A percentile compares a stretch with the other conserved stretches of the same genome.
Evolutionary conservation across 2,329 filamentous ascomycete species (phyloP).

Genomic region (Rutstroemia sp.): DNA sequence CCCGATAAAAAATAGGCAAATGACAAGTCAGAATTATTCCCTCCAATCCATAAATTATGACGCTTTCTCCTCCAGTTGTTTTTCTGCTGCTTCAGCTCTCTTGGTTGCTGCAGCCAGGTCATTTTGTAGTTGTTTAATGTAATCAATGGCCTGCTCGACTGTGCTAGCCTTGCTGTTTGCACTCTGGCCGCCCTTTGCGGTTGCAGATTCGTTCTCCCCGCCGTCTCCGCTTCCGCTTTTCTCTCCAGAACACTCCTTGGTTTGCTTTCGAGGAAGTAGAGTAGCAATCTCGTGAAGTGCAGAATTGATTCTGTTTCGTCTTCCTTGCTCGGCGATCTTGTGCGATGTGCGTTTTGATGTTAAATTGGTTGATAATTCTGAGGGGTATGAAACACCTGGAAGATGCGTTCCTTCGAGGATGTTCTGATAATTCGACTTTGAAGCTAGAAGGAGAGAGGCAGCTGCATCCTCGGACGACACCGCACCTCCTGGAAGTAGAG

Average conservation of each 20-base stretch:
- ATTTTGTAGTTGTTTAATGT: constrained; percentile 78
- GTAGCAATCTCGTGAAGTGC: constrained; percentile 87
- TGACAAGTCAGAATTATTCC: not conserved
- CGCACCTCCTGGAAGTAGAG: constrained; percentile 60
- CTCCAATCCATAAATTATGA: not conserved
- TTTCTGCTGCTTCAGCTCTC: constrained; percentile 40
- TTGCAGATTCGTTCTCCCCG: constrained; percentile 40
- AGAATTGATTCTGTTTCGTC: constrained; percentile 89
- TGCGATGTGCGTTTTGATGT: constrained; percentile 96
- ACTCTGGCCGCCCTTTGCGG: constrained; percentile 38
- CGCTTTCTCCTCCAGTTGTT: constrained; percentile 15
- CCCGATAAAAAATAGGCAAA: not conserved
- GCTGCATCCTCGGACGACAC: constrained; percentile 45
- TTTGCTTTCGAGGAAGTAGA: constrained; percentile 59
- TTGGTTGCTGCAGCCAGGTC: constrained; percentile 60
- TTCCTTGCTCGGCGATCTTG: constrained; percentile 95
- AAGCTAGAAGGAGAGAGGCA: constrained; percentile 70
- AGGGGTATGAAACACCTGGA: constrained; percentile 84
- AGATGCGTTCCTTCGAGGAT: constrained; percentile 89
- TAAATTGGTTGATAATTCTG: constrained; percentile 83
- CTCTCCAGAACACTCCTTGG: constrained; percentile 32
- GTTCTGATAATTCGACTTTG: constrained; percentile 97
- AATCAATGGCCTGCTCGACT: constrained; percentile 93
- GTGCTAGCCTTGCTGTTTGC: constrained; percentile 92
- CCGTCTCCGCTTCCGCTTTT: constrained; percentile 37